Evolutionary conservation across 1,284 basidiomycete species (phyloP).

Genomic region (Sanghuangporus weigelae): DNA sequence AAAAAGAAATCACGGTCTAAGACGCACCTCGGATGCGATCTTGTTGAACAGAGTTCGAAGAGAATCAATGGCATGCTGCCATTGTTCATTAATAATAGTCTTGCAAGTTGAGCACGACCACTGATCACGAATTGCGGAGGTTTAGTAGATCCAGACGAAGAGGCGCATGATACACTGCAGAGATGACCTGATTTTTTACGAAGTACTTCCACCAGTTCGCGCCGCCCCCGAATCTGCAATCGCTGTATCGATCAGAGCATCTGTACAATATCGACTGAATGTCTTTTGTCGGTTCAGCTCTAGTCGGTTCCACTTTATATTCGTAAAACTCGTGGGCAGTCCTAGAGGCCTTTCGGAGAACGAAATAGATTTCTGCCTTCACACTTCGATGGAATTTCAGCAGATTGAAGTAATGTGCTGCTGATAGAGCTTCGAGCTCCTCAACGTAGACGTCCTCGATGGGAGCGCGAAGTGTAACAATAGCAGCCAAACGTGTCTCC

Average conservation of each 20-base stretch:
- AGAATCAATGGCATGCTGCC: background rate
- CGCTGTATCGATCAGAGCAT: background rate
- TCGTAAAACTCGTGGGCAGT: background rate
- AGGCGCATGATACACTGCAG: background rate
- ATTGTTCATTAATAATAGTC: background rate
- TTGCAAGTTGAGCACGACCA: background rate
- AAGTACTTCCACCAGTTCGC: background rate
- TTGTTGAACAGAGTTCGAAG: background rate
- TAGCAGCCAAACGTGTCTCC: conserved; percentile 39
- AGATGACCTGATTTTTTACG: background rate
- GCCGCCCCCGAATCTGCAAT: background rate
- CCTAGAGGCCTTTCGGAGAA: background rate
- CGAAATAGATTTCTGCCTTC: background rate
- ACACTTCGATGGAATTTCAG: background rate
- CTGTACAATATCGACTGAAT: background rate
- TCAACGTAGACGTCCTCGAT: background rate
- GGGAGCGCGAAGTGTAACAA: conserved; percentile 30
- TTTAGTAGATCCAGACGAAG: background rate
- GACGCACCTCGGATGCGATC: background rate
- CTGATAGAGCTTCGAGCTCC: background rate
- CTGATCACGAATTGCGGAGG: too few relatives aligned
- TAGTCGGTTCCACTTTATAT: background rate
- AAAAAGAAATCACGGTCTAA: background rate
- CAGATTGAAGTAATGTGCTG: background rate
- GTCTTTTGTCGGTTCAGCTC: background rate